These are phyloP conservation scores for Rhizopogon sp. DNA, from an alignment of 768 basidiomycete species.

Conservation along the genomic window DNA sequence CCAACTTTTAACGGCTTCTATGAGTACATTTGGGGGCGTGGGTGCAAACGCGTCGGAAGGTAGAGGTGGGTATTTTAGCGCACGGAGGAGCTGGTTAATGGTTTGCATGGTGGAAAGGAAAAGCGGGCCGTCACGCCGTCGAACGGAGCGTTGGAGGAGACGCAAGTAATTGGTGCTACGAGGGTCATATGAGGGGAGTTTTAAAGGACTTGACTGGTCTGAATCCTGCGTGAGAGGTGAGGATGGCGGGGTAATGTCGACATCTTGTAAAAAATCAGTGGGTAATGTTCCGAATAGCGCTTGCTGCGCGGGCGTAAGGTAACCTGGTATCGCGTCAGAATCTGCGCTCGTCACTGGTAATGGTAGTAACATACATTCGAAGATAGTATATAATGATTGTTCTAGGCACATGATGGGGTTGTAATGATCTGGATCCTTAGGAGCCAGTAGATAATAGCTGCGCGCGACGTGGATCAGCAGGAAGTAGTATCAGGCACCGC, in stretches of 20 bases:
- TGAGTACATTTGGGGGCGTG: constrained; percentile 43
- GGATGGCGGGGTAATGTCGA: constrained; percentile 25
- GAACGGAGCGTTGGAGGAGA: constrained; percentile 63
- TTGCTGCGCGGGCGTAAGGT: constrained; percentile 63
- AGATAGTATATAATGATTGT: constrained; percentile 62
- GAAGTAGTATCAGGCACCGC: neutral
- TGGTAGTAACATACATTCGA: constrained; percentile 47
- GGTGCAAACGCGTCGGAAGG: constrained; percentile 47
- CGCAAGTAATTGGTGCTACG: constrained; percentile 42
- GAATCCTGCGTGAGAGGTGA: constrained; percentile 24
- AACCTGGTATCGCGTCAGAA: constrained; percentile 37
- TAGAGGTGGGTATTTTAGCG: constrained; percentile 60
- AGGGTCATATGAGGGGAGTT: constrained; percentile 22
- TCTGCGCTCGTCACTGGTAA: neutral
- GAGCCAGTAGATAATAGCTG: constrained; percentile 74
- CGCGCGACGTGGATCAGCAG: constrained; percentile 1
- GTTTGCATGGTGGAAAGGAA: constrained; percentile 58
- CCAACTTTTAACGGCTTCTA: constrained; percentile 46
- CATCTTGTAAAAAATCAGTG: constrained; percentile 24
- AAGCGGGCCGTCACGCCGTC: constrained; percentile 64
- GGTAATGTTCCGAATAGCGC: constrained; percentile 65
- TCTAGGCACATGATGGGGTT: constrained; percentile 81
- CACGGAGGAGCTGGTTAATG: constrained; percentile 58
- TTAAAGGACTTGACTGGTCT: constrained; percentile 26
- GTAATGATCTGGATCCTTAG: constrained; percentile 84